Percentiles rank a stretch among this genome's conserved stretches.
Evolutionary conservation across 345 rosid genomes (phyloP).

Genomic region (Triadica sebifera): DNA sequence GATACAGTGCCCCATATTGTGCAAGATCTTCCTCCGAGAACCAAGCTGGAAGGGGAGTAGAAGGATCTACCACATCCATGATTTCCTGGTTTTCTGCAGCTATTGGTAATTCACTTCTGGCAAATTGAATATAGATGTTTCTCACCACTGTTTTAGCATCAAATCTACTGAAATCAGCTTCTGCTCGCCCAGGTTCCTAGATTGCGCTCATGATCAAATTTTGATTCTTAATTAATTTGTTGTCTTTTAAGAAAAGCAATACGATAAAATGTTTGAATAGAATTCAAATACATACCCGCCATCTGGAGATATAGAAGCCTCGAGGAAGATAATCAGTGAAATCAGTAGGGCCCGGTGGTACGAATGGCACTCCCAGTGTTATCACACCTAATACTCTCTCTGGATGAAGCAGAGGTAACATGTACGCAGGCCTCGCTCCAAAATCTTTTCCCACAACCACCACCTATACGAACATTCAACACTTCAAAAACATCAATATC

Average conservation of each 20-base stretch:
- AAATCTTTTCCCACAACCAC: slow-evolving; percentile 53
- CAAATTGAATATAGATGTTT: slow-evolving; percentile 49
- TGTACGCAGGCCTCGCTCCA: slow-evolving; percentile 43
- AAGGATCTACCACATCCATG: slow-evolving; percentile 53
- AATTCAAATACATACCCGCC: slow-evolving; percentile 41
- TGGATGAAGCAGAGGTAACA: slow-evolving; percentile 43
- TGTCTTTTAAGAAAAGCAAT: no score
- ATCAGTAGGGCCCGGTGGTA: slow-evolving; percentile 27
- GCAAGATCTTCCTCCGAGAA: slow-evolving; percentile 52
- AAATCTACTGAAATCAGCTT: slow-evolving; percentile 58
- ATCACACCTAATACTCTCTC: slow-evolving; percentile 46
- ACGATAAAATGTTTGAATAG: no score
- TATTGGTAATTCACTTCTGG: slow-evolving; percentile 52
- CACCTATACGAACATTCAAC: slow-evolving; percentile 37
- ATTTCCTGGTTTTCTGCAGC: slow-evolving; percentile 54
- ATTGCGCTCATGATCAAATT: neutral
- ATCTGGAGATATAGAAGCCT: slow-evolving; percentile 51
- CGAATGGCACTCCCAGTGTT: slow-evolving; percentile 47
- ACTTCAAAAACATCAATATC: neutral
- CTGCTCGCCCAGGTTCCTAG: slow-evolving; percentile 57
- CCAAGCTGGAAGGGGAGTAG: slow-evolving; percentile 57
- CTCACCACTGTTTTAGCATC: slow-evolving; percentile 55
- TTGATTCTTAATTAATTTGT: neutral
- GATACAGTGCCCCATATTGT: slow-evolving; percentile 46
- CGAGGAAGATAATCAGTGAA: slow-evolving; percentile 41